Conservation (phyloP, 148 eudicot genomes). For the Pouteria glomerata region DNA sequence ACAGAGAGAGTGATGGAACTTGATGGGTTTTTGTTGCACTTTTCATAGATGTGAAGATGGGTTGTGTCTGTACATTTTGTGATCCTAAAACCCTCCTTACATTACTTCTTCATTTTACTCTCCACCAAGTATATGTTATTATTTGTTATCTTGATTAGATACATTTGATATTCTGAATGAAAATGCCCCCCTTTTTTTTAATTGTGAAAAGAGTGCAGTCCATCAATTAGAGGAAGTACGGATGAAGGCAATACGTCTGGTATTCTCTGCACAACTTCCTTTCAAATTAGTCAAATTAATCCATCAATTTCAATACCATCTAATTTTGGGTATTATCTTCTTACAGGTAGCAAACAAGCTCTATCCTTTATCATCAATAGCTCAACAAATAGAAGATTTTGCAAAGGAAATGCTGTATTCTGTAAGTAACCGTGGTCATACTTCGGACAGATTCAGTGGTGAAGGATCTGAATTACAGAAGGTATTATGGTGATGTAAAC, state of each 20-base stretch:
- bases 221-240: constrained; percentile 96
- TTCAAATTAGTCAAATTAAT: neutral
- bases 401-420: constrained; percentile 72
- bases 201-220: constrained; percentile 67
- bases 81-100: neutral
- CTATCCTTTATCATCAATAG: constrained; percentile 70
- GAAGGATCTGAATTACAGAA: constrained; percentile 47
- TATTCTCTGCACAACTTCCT: constrained; percentile 27
- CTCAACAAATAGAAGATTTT: constrained; percentile 75
- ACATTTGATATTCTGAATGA: neutral
- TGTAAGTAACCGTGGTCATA: constrained; percentile 31
- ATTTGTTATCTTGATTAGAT: neutral
- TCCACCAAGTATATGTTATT: too few relatives aligned
- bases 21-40: too few relatives aligned
- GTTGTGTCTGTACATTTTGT: too few relatives aligned
- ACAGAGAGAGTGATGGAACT: too few relatives aligned
- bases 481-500: constrained; percentile 31
- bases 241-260: constrained; percentile 98
- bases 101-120: neutral
- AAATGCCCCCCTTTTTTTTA: neutral
- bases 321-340: constrained; percentile 10
- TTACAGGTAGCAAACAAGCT: constrained; percentile 91
- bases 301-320: constrained; percentile 2
- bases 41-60: too few relatives aligned
- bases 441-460: constrained; percentile 25